Evolutionary conservation across 202 grass and related monocot genomes (phyloP).

Genomic region (Saccharum hybrid): DNA sequence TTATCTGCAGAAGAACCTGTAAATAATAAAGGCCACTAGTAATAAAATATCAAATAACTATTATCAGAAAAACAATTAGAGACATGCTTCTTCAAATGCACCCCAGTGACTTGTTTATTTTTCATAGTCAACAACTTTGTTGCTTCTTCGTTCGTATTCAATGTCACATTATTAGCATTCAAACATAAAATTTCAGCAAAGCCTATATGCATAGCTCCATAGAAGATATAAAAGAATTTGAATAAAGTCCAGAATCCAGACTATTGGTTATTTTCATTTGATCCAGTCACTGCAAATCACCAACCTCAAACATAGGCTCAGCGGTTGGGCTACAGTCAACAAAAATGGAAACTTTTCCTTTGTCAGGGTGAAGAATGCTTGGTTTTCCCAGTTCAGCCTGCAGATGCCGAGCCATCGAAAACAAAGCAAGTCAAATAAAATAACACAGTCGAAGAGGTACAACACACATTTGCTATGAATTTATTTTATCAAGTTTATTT

Average conservation of each 20-base stretch:
- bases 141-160: background rate
- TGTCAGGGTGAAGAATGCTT: slow-evolving; percentile 69
- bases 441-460: background rate
- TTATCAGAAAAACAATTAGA: background rate
- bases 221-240: background rate
- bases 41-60: slow-evolving; percentile 16
- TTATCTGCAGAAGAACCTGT: background rate
- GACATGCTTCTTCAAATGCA: background rate
- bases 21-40: slow-evolving; percentile 7
- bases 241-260: slow-evolving; percentile 7
- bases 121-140: background rate
- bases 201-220: background rate
- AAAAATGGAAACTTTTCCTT: slow-evolving; percentile 88
- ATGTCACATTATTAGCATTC: slow-evolving; percentile 2
- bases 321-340: slow-evolving; percentile 84
- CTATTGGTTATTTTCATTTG: background rate
- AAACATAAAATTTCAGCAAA: background rate
- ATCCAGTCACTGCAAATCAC: slow-evolving; percentile 33
- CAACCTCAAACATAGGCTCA: slow-evolving; percentile 79
- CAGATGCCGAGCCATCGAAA: slow-evolving; percentile 31
- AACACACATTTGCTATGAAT: slow-evolving; percentile 16
- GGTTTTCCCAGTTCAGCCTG: slow-evolving; percentile 92
- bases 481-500: background rate
- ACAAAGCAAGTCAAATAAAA: slow-evolving; percentile 3
- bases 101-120: background rate